Conservation (phyloP, 1,284 basidiomycete species). For the Sanghuangporus sanghuang region DNA sequence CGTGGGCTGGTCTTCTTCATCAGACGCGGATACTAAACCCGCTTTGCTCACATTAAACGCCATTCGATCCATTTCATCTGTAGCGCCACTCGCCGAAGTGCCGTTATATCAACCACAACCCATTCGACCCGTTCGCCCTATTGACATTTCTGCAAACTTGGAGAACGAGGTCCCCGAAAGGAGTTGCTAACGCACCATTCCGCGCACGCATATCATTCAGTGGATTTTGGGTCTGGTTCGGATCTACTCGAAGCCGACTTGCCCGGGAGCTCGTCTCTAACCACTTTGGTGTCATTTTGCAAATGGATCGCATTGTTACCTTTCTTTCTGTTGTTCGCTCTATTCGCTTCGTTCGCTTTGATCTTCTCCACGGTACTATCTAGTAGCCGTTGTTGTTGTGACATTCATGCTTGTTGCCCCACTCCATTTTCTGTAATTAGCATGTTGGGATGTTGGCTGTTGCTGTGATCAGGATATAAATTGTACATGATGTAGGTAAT, state of each 20-base stretch:
- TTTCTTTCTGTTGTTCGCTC: background rate
- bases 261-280: background rate
- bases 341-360: background rate
- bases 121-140: conserved; percentile 12
- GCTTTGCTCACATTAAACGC: background rate
- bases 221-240: background rate
- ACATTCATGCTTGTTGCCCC: background rate
- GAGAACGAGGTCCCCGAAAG: conserved; percentile 4
- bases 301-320: background rate
- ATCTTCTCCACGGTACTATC: background rate
- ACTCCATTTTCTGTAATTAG: background rate
- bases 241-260: background rate
- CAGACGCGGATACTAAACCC: conserved; percentile 4
- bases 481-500: background rate
- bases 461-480: background rate
- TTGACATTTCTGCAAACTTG: background rate
- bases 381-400: background rate
- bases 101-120: conserved; percentile 15
- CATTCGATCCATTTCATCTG: background rate
- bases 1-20: conserved; percentile 10
- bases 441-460: background rate
- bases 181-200: background rate
- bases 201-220: background rate
- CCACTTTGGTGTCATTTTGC: background rate
- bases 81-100: background rate